Percentiles rank a stretch among this genome's conserved stretches.
Evolutionary conservation across 2,329 filamentous ascomycete species (phyloP).

Genomic region (Massarina eburnea): DNA sequence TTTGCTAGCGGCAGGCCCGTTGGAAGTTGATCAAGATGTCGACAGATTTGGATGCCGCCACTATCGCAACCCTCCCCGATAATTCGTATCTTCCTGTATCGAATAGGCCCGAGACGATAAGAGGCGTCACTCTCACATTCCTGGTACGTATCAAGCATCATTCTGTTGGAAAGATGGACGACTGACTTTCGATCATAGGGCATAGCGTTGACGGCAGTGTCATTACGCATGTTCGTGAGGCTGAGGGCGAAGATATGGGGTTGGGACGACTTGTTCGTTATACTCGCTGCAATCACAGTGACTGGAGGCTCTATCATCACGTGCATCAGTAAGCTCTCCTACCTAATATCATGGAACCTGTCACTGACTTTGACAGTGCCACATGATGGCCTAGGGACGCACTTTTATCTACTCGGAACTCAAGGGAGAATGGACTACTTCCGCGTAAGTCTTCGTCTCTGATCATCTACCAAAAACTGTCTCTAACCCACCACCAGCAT

Average conservation of each 20-base stretch:
- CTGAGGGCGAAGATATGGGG: slow-evolving; percentile 31
- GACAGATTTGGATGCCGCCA: background rate
- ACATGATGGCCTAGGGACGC: slow-evolving; percentile 34
- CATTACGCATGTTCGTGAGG: slow-evolving; percentile 35
- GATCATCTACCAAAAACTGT: too few species aligned
- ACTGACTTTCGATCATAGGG: slow-evolving; percentile 14
- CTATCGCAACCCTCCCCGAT: slow-evolving; percentile 20
- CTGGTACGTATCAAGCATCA: slow-evolving; percentile 24
- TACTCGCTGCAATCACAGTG: slow-evolving; percentile 27
- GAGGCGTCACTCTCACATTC: slow-evolving; percentile 30
- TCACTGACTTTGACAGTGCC: slow-evolving; percentile 31
- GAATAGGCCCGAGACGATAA: slow-evolving; percentile 33
- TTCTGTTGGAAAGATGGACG: background rate
- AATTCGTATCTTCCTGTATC: slow-evolving; percentile 31
- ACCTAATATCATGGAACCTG: background rate
- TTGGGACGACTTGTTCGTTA: slow-evolving; percentile 41
- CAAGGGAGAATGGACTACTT: slow-evolving; percentile 26
- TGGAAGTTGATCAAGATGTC: background rate
- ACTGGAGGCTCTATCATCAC: slow-evolving; percentile 30
- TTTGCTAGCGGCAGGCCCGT: background rate
- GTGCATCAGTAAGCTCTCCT: slow-evolving; percentile 27
- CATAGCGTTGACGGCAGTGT: slow-evolving; percentile 27
- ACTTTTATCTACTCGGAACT: slow-evolving; percentile 28
- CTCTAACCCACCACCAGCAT: slow-evolving; percentile 17
- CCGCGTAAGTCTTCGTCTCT: slow-evolving; percentile 19